These are phyloP conservation scores for Candida pini DNA, from an alignment of 805 yeast species.

Conservation along the genomic window DNA sequence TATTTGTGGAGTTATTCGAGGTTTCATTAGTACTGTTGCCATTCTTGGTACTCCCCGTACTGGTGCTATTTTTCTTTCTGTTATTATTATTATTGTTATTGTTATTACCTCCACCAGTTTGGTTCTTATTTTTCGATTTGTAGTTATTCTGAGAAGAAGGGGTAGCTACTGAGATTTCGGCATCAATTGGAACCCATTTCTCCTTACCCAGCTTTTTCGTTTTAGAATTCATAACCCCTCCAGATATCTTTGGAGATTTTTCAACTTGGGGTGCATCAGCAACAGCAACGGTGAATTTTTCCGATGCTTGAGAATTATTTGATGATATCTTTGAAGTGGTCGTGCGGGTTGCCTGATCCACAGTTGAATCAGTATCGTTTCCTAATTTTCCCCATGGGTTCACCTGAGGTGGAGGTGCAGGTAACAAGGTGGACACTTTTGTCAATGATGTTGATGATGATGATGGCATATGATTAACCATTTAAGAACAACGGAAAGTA, in stretches of 20 bases:
- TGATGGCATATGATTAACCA: too few relatives aligned
- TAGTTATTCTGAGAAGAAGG: conserved; percentile 1
- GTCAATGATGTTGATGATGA: conserved; percentile 1
- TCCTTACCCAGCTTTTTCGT: conserved; percentile 17
- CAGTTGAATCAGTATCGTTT: neutral
- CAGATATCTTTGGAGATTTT: neutral
- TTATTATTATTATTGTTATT: conserved; percentile 1
- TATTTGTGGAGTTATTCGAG: conserved; percentile 1
- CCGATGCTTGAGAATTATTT: neutral
- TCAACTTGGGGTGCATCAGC: neutral
- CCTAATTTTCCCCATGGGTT: conserved; percentile 21
- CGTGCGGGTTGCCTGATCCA: neutral
- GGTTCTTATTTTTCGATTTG: neutral
- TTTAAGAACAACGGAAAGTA: too few relatives aligned
- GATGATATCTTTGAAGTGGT: neutral
- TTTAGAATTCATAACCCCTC: conserved; percentile 3
- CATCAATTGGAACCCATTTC: conserved; percentile 23
- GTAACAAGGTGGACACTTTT: conserved; percentile 16
- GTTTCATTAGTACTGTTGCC: neutral
- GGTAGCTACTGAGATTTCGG: conserved; percentile 18
- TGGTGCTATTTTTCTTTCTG: conserved; percentile 6
- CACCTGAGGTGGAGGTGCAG: conserved; percentile 26
- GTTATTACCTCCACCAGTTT: conserved; percentile 2
- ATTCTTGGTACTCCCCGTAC: neutral
- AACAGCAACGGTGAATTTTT: neutral